These are phyloP conservation scores for Mycena polygramma DNA, from an alignment of 768 basidiomycete genomes.

Conservation along the genomic window DNA sequence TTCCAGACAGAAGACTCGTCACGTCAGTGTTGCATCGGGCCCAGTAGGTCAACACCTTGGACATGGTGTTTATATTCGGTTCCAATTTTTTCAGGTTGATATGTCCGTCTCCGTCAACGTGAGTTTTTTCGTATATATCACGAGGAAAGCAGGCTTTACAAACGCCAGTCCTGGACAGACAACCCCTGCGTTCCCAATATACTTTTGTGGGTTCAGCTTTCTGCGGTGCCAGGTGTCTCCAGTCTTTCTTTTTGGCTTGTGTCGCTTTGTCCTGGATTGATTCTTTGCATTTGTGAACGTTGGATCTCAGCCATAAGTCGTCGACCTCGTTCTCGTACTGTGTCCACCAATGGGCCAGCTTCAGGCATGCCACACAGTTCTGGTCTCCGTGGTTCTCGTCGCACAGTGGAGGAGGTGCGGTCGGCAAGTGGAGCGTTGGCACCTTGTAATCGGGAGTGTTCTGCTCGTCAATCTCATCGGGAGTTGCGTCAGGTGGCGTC, in stretches of 20 bases:
- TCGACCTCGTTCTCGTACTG: slow-evolving; percentile 35
- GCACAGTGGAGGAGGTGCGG: slow-evolving; percentile 30
- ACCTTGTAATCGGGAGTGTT: slow-evolving; percentile 28
- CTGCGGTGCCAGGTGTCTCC: slow-evolving; percentile 7
- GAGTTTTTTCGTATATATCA: background rate
- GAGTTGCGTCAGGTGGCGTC: background rate
- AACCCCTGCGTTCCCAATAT: slow-evolving; percentile 8
- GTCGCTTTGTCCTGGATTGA: background rate
- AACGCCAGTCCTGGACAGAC: slow-evolving; percentile 21
- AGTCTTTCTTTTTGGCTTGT: slow-evolving; percentile 11
- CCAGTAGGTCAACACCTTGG: too few species aligned
- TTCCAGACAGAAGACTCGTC: too few species aligned
- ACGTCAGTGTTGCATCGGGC: too few species aligned
- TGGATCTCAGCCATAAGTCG: slow-evolving; percentile 37
- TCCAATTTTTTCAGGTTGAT: too few species aligned
- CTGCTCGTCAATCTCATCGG: background rate
- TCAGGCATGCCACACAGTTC: slow-evolving; percentile 26
- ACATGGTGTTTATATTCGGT: too few species aligned
- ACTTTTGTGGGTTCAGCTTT: slow-evolving; percentile 12
- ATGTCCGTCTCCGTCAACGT: too few species aligned
- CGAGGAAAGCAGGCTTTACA: slow-evolving; percentile 44
- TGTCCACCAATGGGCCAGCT: slow-evolving; percentile 28
- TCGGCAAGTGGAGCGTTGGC: too few species aligned
- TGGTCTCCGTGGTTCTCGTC: background rate
- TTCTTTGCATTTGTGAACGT: slow-evolving; percentile 39